These are phyloP conservation scores for Schizopora paradoxa DNA, from an alignment of 1,284 basidiomycete species.

Conservation along the genomic window DNA sequence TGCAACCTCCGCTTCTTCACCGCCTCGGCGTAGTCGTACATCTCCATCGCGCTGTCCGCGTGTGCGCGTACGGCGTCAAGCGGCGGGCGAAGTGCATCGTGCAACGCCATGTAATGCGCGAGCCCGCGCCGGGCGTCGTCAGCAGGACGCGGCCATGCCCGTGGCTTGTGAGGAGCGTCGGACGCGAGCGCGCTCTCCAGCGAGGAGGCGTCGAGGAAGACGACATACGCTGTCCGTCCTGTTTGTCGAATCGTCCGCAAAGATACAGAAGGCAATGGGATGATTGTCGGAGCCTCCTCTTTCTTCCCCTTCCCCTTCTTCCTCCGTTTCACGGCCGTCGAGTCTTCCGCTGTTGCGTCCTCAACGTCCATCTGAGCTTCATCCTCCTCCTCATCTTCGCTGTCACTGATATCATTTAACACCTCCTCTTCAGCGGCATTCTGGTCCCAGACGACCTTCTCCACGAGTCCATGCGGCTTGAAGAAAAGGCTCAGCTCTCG, in stretches of 20 bases:
- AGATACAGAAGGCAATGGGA: slow-evolving; percentile 50
- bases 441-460: slow-evolving; percentile 62
- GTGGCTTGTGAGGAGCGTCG: slow-evolving; percentile 41
- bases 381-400: slow-evolving; percentile 28
- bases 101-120: slow-evolving; percentile 59
- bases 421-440: slow-evolving; percentile 28
- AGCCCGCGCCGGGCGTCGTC: slow-evolving; percentile 64
- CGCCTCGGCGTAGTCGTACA: slow-evolving; percentile 68
- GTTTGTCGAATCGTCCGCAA: slow-evolving; percentile 55
- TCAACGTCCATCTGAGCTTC: slow-evolving; percentile 23
- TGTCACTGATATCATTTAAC: slow-evolving; percentile 10
- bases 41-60: slow-evolving; percentile 70
- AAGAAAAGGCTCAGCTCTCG: slow-evolving; percentile 71
- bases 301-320: slow-evolving; percentile 33
- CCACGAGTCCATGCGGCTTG: slow-evolving; percentile 69
- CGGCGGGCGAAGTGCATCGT: slow-evolving; percentile 64
- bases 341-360: slow-evolving; percentile 23
- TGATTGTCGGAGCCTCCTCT: slow-evolving; percentile 40
- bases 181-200: slow-evolving; percentile 57
- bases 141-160: slow-evolving; percentile 52
- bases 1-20: slow-evolving; percentile 53
- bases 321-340: slow-evolving; percentile 45
- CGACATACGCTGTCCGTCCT: slow-evolving; percentile 65
- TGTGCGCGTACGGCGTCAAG: slow-evolving; percentile 66
- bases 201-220: slow-evolving; percentile 75